Base-by-base conservation (phyloP, 805 yeast genomes). In the Metschnikowia picachoensis region DNA sequence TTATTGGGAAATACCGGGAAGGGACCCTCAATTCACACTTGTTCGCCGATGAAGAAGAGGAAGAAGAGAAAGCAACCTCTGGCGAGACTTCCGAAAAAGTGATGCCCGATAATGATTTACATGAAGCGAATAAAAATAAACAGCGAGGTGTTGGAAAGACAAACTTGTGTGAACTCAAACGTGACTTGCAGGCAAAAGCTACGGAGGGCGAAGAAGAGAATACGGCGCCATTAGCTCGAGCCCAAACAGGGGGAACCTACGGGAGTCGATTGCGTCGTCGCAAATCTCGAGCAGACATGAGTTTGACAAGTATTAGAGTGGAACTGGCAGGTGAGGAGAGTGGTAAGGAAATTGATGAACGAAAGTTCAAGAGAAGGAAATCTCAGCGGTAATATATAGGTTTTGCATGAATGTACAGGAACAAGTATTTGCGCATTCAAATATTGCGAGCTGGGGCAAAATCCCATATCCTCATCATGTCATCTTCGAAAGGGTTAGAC, bases 11-110 rank as follows among this genome's bases (percentile, higher is more conserved):
- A 17, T 62, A 68, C 2, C 66, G 62, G 30, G 51, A 58, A 25
- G 64, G 63, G 9, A 65, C 69, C 1, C 50, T 56, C 9, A 60
- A 64, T 44, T 54, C 72, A 2, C 74, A 72, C 42, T 58, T 72
- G 15, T 71, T 71, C 44, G 70, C 67, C 14, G 74, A 67, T 39
- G 77, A 71, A 41, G 66, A 59, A 27, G 68, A 64, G 30, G 56
- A 35, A 4, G 52, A 49, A 35, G 45, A 42, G 12, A 13, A 36
- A 9, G 41, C 10, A 5, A 27, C 32, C 16, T 14, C 17, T n/a
- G 29, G 16, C 16, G 25, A 20, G n/a, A 3, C 13, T 15, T 25
- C 12, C 27, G 14, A 16, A 13, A 27, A 12, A 12, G 32, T 30
- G n/a, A 7, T 30, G n/a, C n/a, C 32, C n/a, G 32, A 5, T 8